Evolutionary conservation across 192 early-diverging fungal genomes (phyloP), one percentile per base, ranked within the genome.

Genomic region (Podila clonocystis): DNA sequence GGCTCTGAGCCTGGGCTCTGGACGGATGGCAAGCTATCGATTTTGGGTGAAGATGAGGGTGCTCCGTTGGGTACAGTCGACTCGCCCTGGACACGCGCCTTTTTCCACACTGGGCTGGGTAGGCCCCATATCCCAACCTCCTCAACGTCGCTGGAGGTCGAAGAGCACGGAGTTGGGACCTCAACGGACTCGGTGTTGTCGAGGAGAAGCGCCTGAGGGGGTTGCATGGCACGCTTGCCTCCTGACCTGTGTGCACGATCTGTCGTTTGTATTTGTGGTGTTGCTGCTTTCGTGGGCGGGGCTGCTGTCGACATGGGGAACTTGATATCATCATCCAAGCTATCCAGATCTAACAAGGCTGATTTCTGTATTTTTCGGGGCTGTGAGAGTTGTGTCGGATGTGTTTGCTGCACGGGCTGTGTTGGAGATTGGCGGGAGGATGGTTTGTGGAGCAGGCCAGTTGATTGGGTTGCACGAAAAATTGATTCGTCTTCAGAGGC

Each of bases 91-190:
- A 72, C 70, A 9, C 62, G 61, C 12, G 70, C 50, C 26, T 62
- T 49, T 58, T 67, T 70, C 63, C 50, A 78, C 3, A 48, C 68
- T 29, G 65, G 65, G 29, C 75, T 78, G 64, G 48, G 70, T 33
- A 24, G 60, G 22, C 31, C 22, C 17, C 52, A 36, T 48, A 70
- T 29, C 30, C 26, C 65, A 49, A 62, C 59, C 29, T 63, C 55
- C 33, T 65, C 71, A 55, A 55, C n/a, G 11, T 61, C 63, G 64
- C 31, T 68, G 59, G 63, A n/a, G 63, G 38, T 29, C 22, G 59
- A 26, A 63, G 33, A 38, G 24, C 55, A 70, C 26, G 68, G n/a
- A 22, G 49, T 58, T 20, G 50, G 17, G 29, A 66, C 34, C 26
- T 60, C 6, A 33, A 60, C 19, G 5, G n/a, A 22, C 8, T 30